A percentile compares a stretch with the other conserved stretches of the same genome.
phyloP scores from a whole-genome alignment of 2,329 filamentous ascomycete species.

The Paecilomyces sp. region DNA sequence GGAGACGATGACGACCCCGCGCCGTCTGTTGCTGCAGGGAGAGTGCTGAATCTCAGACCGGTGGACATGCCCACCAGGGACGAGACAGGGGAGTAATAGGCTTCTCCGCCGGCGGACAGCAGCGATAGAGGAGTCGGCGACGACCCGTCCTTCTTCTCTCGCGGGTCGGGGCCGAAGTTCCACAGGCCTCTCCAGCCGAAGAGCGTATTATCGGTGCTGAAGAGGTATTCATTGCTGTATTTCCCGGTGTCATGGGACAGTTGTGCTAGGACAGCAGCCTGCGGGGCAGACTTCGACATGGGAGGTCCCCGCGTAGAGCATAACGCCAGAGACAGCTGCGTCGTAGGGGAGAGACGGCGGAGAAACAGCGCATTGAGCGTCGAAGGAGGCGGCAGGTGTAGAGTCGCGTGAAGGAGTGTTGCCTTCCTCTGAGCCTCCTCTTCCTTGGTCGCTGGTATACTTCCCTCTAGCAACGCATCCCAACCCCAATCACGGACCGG shows the following conservation, averaged over 20 bases:
- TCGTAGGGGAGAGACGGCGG: constrained; percentile 65
- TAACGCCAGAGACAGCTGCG: constrained; percentile 68
- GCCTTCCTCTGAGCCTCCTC: constrained; percentile 25
- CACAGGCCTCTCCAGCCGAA: constrained; percentile 84
- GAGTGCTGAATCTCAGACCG: constrained; percentile 80
- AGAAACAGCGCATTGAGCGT: constrained; percentile 82
- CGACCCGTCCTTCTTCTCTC: constrained; percentile 4
- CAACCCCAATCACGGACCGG: constrained; percentile 26
- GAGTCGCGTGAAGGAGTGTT: constrained; percentile 38
- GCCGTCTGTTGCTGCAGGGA: constrained; percentile 49
- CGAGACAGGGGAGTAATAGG: constrained; percentile 93
- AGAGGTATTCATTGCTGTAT: constrained; percentile 83
- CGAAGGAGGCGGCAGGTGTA: constrained; percentile 58
- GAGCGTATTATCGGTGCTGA: constrained; percentile 84
- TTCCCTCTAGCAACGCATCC: constrained; percentile 21
- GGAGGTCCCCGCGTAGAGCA: constrained; percentile 33
- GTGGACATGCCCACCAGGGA: constrained; percentile 89
- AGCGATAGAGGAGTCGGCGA: constrained; percentile 62
- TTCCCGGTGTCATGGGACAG: constrained; percentile 69
- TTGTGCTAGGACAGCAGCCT: constrained; percentile 39
- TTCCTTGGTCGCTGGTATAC: constrained; percentile 52
- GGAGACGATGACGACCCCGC: constrained; percentile 18
- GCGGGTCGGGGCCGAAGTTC: constrained; percentile 69
- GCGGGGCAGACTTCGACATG: constrained; percentile 37
- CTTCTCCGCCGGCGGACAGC: constrained; percentile 83